Conservation (phyloP, 305 asterid genomes). For the Solanum hybrid region DNA sequence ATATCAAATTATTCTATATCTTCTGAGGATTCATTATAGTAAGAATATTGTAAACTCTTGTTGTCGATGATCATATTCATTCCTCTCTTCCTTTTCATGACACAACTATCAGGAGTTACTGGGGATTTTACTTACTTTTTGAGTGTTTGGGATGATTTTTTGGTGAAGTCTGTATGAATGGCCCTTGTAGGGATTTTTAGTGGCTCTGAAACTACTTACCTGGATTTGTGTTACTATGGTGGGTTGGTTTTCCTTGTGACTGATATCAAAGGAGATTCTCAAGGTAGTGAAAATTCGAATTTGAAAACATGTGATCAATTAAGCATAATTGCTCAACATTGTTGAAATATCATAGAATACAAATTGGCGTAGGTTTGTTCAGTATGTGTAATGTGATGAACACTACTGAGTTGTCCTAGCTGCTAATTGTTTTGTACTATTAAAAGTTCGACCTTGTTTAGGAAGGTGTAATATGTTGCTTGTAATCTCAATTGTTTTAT, state of each 20-base stretch:
- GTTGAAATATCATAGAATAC: neutral
- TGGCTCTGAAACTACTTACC: neutral
- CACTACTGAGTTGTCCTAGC: neutral
- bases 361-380: neutral
- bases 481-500: no score
- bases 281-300: neutral
- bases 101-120: neutral
- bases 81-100: neutral
- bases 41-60: neutral
- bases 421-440: neutral
- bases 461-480: neutral
- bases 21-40: neutral
- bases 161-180: neutral
- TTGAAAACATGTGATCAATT: neutral
- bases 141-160: neutral
- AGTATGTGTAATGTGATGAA: neutral
- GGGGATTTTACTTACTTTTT: neutral
- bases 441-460: neutral
- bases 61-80: neutral
- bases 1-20: neutral
- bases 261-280: neutral
- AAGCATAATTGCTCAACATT: neutral
- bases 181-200: neutral
- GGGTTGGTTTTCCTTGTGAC: neutral
- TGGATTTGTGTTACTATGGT: neutral